Evolutionary conservation across 345 rosid species (phyloP).

Genomic region (Passiflora organensis): DNA sequence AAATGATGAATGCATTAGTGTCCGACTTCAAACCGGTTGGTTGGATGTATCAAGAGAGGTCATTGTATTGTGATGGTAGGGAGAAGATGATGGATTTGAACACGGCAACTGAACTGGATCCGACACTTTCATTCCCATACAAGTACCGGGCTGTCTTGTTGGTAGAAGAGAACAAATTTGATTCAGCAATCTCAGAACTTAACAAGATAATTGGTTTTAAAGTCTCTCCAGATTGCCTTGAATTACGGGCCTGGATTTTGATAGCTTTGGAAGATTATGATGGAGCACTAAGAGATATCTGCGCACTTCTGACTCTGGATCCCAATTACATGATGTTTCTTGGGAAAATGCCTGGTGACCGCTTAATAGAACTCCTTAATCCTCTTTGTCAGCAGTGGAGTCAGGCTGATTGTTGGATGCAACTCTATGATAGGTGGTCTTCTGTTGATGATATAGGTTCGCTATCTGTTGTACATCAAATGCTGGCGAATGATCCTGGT

Average conservation of each 20-base stretch:
- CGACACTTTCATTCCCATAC: conserved; percentile 83
- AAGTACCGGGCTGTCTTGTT: conserved; percentile 67
- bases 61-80: conserved; percentile 68
- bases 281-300: conserved; percentile 68
- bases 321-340: conserved; percentile 74
- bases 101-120: conserved; percentile 72
- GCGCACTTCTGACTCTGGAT: conserved; percentile 80
- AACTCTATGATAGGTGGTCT: conserved; percentile 90
- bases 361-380: conserved; percentile 59
- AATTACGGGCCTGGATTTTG: conserved; percentile 84
- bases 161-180: conserved; percentile 63
- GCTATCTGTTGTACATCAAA: conserved; percentile 83
- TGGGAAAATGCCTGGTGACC: conserved; percentile 61
- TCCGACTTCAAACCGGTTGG: conserved; percentile 58
- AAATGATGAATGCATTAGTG: conserved; percentile 61
- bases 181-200: conserved; percentile 70
- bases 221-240: conserved; percentile 80
- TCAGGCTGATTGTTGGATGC: conserved; percentile 97
- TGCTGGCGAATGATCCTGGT: conserved; percentile 84
- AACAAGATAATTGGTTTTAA: conserved; percentile 70
- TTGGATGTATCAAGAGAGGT: conserved; percentile 92
- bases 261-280: conserved; percentile 75
- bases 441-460: conserved; percentile 94
- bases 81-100: conserved; percentile 69
- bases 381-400: conserved; percentile 75